Percentiles rank a stretch among this genome's conserved stretches.
Evolutionary conservation across 352 stramenopile genomes (phyloP).

Genomic region (Phytopythium aichiense): DNA sequence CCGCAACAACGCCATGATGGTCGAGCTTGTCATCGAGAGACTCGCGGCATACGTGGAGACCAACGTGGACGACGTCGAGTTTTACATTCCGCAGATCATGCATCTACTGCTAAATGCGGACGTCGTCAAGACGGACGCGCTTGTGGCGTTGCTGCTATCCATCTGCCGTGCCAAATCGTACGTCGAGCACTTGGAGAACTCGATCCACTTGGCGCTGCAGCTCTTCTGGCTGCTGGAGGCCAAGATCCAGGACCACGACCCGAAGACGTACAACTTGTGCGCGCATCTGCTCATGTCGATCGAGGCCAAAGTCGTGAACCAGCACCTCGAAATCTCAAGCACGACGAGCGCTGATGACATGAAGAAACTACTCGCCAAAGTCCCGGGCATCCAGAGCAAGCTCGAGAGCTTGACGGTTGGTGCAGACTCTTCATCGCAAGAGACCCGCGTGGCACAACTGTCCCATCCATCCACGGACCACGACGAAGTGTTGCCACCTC

Average conservation of each 20-base stretch:
- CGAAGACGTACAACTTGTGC: slow-evolving; percentile 72
- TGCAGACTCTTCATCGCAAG: neutral
- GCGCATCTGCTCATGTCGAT: slow-evolving; percentile 82
- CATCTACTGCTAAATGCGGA: slow-evolving; percentile 67
- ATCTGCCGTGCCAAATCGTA: slow-evolving; percentile 77
- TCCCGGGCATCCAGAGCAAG: slow-evolving; percentile 51
- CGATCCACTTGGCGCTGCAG: slow-evolving; percentile 63
- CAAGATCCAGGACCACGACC: slow-evolving; percentile 67
- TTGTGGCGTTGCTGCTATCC: slow-evolving; percentile 68
- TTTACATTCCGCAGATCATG: slow-evolving; percentile 81
- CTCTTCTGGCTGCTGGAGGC: slow-evolving; percentile 76
- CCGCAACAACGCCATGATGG: slow-evolving; percentile 57
- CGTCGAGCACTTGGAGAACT: slow-evolving; percentile 75
- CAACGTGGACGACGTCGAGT: slow-evolving; percentile 77
- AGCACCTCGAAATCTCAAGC: slow-evolving; percentile 59
- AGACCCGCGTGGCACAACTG: neutral
- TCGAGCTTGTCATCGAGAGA: slow-evolving; percentile 61
- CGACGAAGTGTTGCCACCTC: neutral
- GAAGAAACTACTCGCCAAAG: slow-evolving; percentile 40
- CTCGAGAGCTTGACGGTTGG: slow-evolving; percentile 25
- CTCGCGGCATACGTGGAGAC: slow-evolving; percentile 55
- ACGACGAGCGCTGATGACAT: slow-evolving; percentile 29
- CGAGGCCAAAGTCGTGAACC: slow-evolving; percentile 77
- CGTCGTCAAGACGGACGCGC: slow-evolving; percentile 54
- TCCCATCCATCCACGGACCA: neutral